phyloP scores from a whole-genome alignment of 2,329 filamentous ascomycete genomes.

The Aspergillus hiratsukae region DNA sequence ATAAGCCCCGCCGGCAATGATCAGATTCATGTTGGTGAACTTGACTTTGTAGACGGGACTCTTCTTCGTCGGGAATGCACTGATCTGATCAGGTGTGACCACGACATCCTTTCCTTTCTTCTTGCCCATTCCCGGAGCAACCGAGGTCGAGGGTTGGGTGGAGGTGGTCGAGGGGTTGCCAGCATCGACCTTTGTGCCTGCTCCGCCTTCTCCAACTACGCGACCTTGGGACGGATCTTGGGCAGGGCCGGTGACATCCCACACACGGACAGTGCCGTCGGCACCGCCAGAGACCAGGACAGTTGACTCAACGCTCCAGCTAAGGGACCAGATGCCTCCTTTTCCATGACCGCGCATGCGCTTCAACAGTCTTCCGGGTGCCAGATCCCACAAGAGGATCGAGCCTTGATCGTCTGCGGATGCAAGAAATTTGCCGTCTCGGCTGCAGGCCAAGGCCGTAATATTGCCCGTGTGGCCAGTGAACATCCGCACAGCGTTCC shows the following conservation, averaged over 20 bases:
- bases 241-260: constrained; percentile 77
- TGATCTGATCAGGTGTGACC: constrained; percentile 89
- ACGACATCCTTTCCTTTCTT: constrained; percentile 89
- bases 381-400: constrained; percentile 91
- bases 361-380: constrained; percentile 81
- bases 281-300: constrained; percentile 86
- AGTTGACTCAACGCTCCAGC: constrained; percentile 88
- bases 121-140: constrained; percentile 42
- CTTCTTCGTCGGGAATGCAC: constrained; percentile 92
- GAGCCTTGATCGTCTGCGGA: constrained; percentile 83
- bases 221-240: constrained; percentile 55
- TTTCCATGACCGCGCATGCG: constrained; percentile 90
- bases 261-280: constrained; percentile 87
- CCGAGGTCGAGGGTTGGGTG: constrained; percentile 41
- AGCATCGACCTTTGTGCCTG: constrained; percentile 49
- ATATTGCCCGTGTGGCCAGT: constrained; percentile 87
- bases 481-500: constrained; percentile 83
- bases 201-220: constrained; percentile 46
- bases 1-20: constrained; percentile 75
- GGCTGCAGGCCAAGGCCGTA: constrained; percentile 77
- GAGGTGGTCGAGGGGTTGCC: constrained; percentile 45
- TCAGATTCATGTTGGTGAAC: constrained; percentile 92
- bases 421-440: constrained; percentile 84
- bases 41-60: constrained; percentile 88
- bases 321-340: constrained; percentile 87